Evolutionary conservation across 768 basidiomycete genomes (phyloP), one percentile per base, ranked within the genome.

Genomic region (Rhodocollybia butyracea): DNA sequence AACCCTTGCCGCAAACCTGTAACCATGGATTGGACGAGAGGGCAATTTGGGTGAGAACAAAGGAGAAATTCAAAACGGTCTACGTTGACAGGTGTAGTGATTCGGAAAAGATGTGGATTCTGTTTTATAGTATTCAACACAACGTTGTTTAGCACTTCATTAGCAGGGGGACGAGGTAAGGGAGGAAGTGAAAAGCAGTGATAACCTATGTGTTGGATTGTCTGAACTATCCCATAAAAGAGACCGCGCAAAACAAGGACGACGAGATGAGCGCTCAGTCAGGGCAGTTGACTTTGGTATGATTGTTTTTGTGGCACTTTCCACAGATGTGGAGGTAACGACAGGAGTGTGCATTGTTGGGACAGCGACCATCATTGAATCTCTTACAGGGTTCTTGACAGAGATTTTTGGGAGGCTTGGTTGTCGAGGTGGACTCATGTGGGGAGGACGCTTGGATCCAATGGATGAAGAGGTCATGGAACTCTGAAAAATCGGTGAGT

Each of bases 391-490:
- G n/a, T n/a, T n/a, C n/a, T n/a, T n/a, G n/a, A n/a, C n/a, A n/a
- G n/a, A n/a, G n/a, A n/a, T n/a, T n/a, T n/a, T n/a, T n/a, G n/a
- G n/a, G n/a, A n/a, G n/a, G n/a, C n/a, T n/a, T n/a, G n/a, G n/a
- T n/a, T n/a, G n/a, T n/a, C n/a, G n/a, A n/a, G n/a, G n/a, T n/a
- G n/a, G n/a, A n/a, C n/a, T n/a, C n/a, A n/a, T n/a, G n/a, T n/a
- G n/a, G n/a, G n/a, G n/a, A n/a, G n/a, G n/a, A n/a, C n/a, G 39
- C 39, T 10, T 46, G 8, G 45, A 46, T 46, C 8, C 21, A 24
- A 7, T 4, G 5, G 22, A 46, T 46, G 5, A 5, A 15, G 24
- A 61, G 40, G 34, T 59, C 54, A 17, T 40, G 13, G 51, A 61
- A 59, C 3, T 26, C 1, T 11, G 1, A 12, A 43, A 56, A 42